A percentile compares a stretch with the other conserved stretches of the same genome.
Conservation (phyloP, 257 asterid species). For the Nicotiana tomentosiformis region DNA sequence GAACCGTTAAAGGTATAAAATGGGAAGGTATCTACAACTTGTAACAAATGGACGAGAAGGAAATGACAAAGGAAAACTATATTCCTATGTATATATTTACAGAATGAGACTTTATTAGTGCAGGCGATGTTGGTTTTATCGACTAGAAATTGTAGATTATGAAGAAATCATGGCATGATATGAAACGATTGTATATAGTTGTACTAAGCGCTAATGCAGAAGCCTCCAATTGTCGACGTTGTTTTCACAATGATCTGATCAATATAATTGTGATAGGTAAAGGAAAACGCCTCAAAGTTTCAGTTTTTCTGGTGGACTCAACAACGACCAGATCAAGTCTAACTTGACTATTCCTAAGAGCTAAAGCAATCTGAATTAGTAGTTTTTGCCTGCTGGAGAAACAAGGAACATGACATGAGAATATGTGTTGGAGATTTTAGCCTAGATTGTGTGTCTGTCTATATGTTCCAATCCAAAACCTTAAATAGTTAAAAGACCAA, state of each 20-base stretch:
- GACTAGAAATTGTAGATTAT: constrained; percentile 22
- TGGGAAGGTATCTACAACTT: constrained; percentile 17
- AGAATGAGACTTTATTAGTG: constrained; percentile 24
- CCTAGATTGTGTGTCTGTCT: not conserved
- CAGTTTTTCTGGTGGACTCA: not conserved
- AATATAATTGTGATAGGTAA: not conserved
- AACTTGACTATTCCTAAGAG: not conserved
- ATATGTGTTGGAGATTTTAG: not conserved
- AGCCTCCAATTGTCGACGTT: not conserved
- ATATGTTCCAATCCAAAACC: not conserved
- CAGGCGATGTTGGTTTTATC: constrained; percentile 58
- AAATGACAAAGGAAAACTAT: constrained; percentile 21
- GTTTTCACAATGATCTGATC: constrained; percentile 1
- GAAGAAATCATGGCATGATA: constrained; percentile 15
- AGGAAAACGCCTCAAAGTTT: not conserved
- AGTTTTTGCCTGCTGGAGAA: not conserved
- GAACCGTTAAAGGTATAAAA: not conserved
- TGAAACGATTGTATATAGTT: not conserved
- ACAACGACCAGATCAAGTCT: not conserved
- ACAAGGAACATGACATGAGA: not conserved
- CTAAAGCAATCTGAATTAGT: not conserved
- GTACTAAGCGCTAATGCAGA: not conserved
- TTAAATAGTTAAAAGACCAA: not conserved
- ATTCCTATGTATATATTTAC: not conserved
- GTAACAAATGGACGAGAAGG: constrained; percentile 14